Percentiles rank a stretch among this genome's conserved stretches.
phyloP scores from a whole-genome alignment of 768 basidiomycete genomes.

The Trametes cinnabarina region DNA sequence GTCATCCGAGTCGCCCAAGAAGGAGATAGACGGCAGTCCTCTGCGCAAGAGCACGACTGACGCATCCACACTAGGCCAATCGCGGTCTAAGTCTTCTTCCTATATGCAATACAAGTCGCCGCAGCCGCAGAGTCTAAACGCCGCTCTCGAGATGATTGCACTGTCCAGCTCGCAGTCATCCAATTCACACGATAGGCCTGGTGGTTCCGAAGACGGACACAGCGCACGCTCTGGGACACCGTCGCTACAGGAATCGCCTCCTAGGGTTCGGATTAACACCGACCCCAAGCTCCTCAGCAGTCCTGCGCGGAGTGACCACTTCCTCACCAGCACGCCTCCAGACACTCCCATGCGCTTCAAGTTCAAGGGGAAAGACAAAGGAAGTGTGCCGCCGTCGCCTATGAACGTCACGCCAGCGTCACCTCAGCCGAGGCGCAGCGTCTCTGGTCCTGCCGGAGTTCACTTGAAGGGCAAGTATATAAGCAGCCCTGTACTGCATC shows the following conservation, averaged over 20 bases:
- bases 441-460: conserved; percentile 15
- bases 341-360: conserved; percentile 15
- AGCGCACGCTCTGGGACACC: conserved; percentile 10
- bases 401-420: conserved; percentile 10
- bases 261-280: conserved; percentile 19
- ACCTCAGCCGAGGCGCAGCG: conserved; percentile 19
- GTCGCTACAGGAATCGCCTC: conserved; percentile 13
- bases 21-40: conserved; percentile 36
- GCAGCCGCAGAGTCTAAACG: conserved; percentile 67
- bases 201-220: conserved; percentile 14
- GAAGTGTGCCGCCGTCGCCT: conserved; percentile 9
- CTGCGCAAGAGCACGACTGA: conserved; percentile 15
- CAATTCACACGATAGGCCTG: not conserved
- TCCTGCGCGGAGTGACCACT: conserved; percentile 2
- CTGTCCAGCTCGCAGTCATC: conserved; percentile 25
- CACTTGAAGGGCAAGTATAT: conserved; percentile 56
- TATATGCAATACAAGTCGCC: conserved; percentile 54
- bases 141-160: conserved; percentile 65
- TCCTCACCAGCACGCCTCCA: conserved; percentile 13
- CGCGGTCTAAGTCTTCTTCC: conserved; percentile 58
- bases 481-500: conserved; percentile 66
- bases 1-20: conserved; percentile 9
- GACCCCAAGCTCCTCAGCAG: conserved; percentile 11
- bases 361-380: conserved; percentile 14
- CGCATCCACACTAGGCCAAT: conserved; percentile 20